Conservation (phyloP, 768 basidiomycete genomes). For the Amanita polypyramis region DNA sequence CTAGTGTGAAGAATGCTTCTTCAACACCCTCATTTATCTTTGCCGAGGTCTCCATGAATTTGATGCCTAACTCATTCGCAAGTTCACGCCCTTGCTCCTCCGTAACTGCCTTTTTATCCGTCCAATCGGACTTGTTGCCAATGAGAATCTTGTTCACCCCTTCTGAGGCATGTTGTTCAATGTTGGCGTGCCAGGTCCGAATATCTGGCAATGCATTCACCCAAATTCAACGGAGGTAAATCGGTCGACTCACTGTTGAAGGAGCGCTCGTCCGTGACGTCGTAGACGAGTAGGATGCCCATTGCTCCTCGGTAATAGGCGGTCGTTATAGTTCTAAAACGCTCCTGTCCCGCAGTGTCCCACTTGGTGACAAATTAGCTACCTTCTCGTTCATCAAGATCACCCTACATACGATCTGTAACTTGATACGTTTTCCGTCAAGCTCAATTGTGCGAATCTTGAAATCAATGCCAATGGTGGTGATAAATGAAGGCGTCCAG, state of each 20-base stretch:
- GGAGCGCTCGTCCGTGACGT: constrained; percentile 89
- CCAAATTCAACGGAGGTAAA: background rate
- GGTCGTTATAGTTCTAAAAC: constrained; percentile 96
- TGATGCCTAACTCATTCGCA: constrained; percentile 88
- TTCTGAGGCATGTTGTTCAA: constrained; percentile 97
- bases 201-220: constrained; percentile 51
- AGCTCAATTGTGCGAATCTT: constrained; percentile 98
- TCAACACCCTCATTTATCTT: constrained; percentile 97
- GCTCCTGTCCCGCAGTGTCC: constrained; percentile 99
- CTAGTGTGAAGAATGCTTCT: constrained; percentile 96
- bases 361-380: constrained; percentile 44
- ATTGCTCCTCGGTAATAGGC: constrained; percentile 99
- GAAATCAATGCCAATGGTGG: constrained; percentile 98
- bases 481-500: constrained; percentile 99
- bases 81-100: constrained; percentile 88
- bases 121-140: constrained; percentile 99
- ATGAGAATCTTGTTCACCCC: constrained; percentile 99
- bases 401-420: constrained; percentile 76
- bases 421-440: constrained; percentile 95
- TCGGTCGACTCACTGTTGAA: constrained; percentile 76
- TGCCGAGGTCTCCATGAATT: constrained; percentile 96
- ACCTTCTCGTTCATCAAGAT: background rate
- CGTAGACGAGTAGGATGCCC: constrained; percentile 98
- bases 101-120: constrained; percentile 87
- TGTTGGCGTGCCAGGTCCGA: constrained; percentile 95